Percentiles rank a stretch among this genome's conserved stretches.
Conservation (phyloP, 768 basidiomycete species). For the Pleurotus platypus region DNA sequence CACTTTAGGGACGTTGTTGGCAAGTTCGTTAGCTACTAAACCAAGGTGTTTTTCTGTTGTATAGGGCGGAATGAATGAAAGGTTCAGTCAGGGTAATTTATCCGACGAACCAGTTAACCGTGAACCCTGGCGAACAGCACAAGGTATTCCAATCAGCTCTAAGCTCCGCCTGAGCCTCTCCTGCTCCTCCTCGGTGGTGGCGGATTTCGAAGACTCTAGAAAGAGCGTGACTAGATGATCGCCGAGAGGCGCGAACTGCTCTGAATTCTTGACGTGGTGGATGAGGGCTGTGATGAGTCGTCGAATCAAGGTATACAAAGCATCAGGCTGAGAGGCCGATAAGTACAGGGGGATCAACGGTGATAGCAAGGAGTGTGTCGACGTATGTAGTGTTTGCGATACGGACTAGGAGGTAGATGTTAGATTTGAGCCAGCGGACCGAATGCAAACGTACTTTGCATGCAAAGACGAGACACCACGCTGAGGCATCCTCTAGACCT, state of each 20-base stretch:
- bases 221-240: constrained; percentile 49
- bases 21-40: constrained; percentile 26
- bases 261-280: constrained; percentile 75
- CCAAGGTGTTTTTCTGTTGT: constrained; percentile 32
- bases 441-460: constrained; percentile 56
- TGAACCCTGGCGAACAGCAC: constrained; percentile 69
- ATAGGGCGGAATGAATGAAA: background rate
- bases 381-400: constrained; percentile 78
- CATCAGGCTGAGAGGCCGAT: constrained; percentile 27
- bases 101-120: constrained; percentile 53
- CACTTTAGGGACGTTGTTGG: constrained; percentile 25
- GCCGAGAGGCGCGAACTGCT: constrained; percentile 56
- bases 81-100: background rate
- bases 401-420: constrained; percentile 51
- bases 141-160: constrained; percentile 53
- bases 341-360: constrained; percentile 59
- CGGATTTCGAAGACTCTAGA: constrained; percentile 16
- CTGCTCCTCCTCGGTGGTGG: constrained; percentile 16
- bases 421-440: constrained; percentile 7
- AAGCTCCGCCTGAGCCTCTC: constrained; percentile 50
- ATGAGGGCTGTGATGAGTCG: constrained; percentile 76
- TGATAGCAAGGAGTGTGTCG: constrained; percentile 57
- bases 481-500: constrained; percentile 57
- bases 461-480: constrained; percentile 74
- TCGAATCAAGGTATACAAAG: constrained; percentile 55